Evolutionary conservation across 768 basidiomycete genomes (phyloP).

Genomic region (Russula emetica): DNA sequence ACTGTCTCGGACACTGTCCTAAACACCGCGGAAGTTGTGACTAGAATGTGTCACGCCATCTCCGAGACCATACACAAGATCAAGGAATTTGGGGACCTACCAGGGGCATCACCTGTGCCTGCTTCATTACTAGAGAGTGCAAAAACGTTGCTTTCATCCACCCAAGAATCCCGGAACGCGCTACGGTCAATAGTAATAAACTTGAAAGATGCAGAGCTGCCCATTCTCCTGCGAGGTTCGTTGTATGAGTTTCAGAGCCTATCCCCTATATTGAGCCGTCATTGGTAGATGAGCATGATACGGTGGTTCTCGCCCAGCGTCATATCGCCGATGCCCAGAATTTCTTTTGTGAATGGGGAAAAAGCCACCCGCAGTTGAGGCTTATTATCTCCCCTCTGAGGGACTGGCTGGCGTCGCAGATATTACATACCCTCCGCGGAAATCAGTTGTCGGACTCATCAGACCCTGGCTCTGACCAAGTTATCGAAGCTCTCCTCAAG

Average conservation of each 20-base stretch:
- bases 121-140: conserved; percentile 9
- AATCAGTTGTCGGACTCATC: not conserved
- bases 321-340: conserved; percentile 10
- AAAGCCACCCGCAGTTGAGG: conserved; percentile 29
- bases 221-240: conserved; percentile 22
- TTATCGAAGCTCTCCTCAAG: conserved; percentile 64
- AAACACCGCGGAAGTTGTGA: conserved; percentile 1
- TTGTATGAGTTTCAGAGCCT: not conserved
- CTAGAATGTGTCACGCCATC: conserved; percentile 20
- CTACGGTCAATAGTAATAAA: conserved; percentile 5
- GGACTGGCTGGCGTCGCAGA: conserved; percentile 32
- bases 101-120: conserved; percentile 9
- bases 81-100: conserved; percentile 13
- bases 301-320: conserved; percentile 4
- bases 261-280: not conserved
- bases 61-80: conserved; percentile 18
- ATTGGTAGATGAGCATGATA: conserved; percentile 19
- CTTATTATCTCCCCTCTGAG: conserved; percentile 36
- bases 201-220: not conserved
- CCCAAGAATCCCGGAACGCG: not conserved
- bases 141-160: conserved; percentile 11
- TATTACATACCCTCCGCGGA: not conserved
- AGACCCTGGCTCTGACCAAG: conserved; percentile 34
- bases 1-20: not conserved
- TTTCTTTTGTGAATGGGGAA: conserved; percentile 19